Base-by-base conservation (phyloP, 1,284 basidiomycete species). In the Microstroma glucosiphilum region DNA sequence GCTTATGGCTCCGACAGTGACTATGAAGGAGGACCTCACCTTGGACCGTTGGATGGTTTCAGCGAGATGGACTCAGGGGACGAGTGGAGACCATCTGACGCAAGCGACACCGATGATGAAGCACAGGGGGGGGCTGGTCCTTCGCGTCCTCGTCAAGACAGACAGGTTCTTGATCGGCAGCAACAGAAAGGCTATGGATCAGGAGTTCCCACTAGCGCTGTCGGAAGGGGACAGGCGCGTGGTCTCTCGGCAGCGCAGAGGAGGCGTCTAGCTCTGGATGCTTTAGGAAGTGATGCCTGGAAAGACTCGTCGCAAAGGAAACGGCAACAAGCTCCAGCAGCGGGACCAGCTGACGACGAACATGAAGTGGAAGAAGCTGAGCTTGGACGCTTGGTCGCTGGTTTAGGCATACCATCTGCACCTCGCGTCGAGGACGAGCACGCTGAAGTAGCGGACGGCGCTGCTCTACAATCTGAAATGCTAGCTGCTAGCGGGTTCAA, bases 211-310 rank as follows among this genome's bases (percentile, higher is more conserved):
- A 21, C 2, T 26, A 25, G 13, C 19, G 7, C 6, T 23, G 51
- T 8, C 25, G 51, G 15, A 7, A 25, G 26, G 51, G 15, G 51
- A 25, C 2, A 23, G 21, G 26, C 21, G 13, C 26, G 21, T 26
- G 17, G 51, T 3, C 13, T 54, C 6, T 23, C 51, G 51, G 21
- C 21, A 8, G 13, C 13, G 7, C 51, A 54, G 51, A 21, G 51
- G 13, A 13, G 25, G 21, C 19, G 51, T 6, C 19, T 54, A 25
- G 51, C 51, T 15, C 19, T 54, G 2, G 51, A 54, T 23, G 51
- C 51, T 7, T 42, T 42, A 7, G 40, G 40, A 23, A 26, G 51
- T 40, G n/a, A 53, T 40, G 13, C 49, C 30, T 60, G 59, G 59
- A 15, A 25, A 54, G 51, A 54, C 7, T 19, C 26, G 15, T 19